Evolutionary conservation across 2,329 filamentous ascomycete genomes (phyloP).

Genomic region (Xylariaceae sp.): DNA sequence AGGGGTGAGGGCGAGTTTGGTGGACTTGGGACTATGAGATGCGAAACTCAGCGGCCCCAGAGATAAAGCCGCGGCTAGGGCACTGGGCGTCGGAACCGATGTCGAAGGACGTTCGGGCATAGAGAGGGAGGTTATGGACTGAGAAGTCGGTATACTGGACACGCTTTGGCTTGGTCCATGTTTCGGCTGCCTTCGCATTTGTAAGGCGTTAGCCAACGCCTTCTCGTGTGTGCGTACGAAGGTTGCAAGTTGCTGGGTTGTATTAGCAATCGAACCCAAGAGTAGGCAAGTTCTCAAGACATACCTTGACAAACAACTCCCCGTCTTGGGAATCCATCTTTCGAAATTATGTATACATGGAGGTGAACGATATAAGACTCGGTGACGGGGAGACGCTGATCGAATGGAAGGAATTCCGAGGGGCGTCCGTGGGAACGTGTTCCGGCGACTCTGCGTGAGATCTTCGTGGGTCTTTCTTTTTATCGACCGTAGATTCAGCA

Average conservation of each 20-base stretch:
- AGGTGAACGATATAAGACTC: conserved; percentile 14
- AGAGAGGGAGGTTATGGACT: conserved; percentile 50
- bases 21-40: conserved; percentile 78
- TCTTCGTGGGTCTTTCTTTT: background rate
- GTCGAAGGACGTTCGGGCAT: conserved; percentile 58
- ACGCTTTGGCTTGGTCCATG: conserved; percentile 64
- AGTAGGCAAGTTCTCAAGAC: conserved; percentile 26
- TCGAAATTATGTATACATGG: conserved; percentile 46
- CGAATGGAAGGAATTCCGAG: conserved; percentile 5
- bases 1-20: conserved; percentile 85
- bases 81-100: conserved; percentile 63
- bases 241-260: conserved; percentile 75
- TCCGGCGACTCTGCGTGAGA: conserved; percentile 14
- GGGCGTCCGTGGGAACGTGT: conserved; percentile 11
- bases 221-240: conserved; percentile 98
- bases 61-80: conserved; percentile 78
- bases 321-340: conserved; percentile 86
- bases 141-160: conserved; percentile 50
- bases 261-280: conserved; percentile 18
- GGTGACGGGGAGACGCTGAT: conserved; percentile 8
- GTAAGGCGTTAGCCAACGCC: conserved; percentile 89
- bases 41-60: conserved; percentile 79
- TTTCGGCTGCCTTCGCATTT: conserved; percentile 71
- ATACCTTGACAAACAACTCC: conserved; percentile 80
- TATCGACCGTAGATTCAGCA: conserved; percentile 8